Conservation (phyloP, 2,329 filamentous ascomycete species). For the Talaromyces sp. region DNA sequence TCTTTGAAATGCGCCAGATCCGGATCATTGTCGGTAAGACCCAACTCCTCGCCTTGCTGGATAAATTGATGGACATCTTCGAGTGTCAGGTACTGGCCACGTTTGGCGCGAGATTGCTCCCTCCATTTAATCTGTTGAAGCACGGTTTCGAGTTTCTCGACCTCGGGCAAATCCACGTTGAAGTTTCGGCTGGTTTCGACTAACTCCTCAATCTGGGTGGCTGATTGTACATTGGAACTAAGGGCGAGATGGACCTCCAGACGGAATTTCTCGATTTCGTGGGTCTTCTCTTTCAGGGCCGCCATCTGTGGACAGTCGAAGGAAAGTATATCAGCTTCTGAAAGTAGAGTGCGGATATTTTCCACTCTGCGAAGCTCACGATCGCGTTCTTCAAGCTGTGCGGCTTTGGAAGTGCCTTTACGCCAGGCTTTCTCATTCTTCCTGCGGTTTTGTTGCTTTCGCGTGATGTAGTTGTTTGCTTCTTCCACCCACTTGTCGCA, state of each 20-base stretch:
- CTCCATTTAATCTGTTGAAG: conserved; percentile 88
- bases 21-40: conserved; percentile 75
- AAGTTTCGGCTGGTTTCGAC: conserved; percentile 86
- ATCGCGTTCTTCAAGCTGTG: conserved; percentile 79
- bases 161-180: conserved; percentile 86
- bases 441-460: conserved; percentile 94
- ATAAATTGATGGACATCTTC: conserved; percentile 77
- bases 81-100: conserved; percentile 66
- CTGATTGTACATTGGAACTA: conserved; percentile 60
- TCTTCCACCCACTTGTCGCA: conserved; percentile 99
- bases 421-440: conserved; percentile 91
- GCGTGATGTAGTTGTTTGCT: conserved; percentile 90
- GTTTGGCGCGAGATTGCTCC: conserved; percentile 67
- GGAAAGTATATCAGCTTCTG: conserved; percentile 77
- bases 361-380: conserved; percentile 83
- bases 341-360: conserved; percentile 80
- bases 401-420: conserved; percentile 65
- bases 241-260: conserved; percentile 69
- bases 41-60: conserved; percentile 70
- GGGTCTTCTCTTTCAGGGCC: conserved; percentile 78
- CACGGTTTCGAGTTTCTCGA: conserved; percentile 75
- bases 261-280: conserved; percentile 81
- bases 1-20: conserved; percentile 73
- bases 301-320: conserved; percentile 92
- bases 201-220: conserved; percentile 79